Conservation (phyloP, 2,329 filamentous ascomycete species). For the Magnaporthiopsis incrustans region DNA sequence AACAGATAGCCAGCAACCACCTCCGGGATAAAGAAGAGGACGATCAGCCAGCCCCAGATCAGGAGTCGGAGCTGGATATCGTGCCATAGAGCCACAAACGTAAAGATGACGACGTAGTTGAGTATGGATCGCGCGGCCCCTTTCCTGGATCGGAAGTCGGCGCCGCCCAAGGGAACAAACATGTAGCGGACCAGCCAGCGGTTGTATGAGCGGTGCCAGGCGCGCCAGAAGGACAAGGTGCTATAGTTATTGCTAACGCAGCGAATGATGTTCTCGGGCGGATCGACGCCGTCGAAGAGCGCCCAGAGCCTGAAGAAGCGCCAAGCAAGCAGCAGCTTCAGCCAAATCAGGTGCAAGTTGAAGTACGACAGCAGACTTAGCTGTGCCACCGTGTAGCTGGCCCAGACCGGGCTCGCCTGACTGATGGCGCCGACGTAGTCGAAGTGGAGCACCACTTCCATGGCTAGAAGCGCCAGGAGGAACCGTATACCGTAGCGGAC, state of each 20-base stretch:
- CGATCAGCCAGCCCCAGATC: slow-evolving; percentile 95
- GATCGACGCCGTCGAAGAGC: slow-evolving; percentile 82
- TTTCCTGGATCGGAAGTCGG: slow-evolving; percentile 36
- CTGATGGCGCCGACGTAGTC: slow-evolving; percentile 92
- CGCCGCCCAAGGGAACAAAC: slow-evolving; percentile 82
- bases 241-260: slow-evolving; percentile 95
- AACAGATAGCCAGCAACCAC: slow-evolving; percentile 65
- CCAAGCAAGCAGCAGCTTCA: slow-evolving; percentile 94
- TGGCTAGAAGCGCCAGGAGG: slow-evolving; percentile 67
- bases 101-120: slow-evolving; percentile 83
- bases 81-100: slow-evolving; percentile 96
- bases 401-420: slow-evolving; percentile 72
- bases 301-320: slow-evolving; percentile 98
- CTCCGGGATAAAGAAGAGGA: slow-evolving; percentile 89
- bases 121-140: slow-evolving; percentile 50
- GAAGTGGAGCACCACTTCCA: slow-evolving; percentile 88
- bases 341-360: slow-evolving; percentile 95
- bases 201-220: slow-evolving; percentile 93
- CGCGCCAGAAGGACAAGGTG: slow-evolving; percentile 85
- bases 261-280: slow-evolving; percentile 96
- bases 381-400: slow-evolving; percentile 75
- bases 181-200: slow-evolving; percentile 92
- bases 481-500: slow-evolving; percentile 79
- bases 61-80: slow-evolving; percentile 86
- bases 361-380: slow-evolving; percentile 88